Percentiles rank a stretch among this genome's conserved stretches.
phyloP scores from a whole-genome alignment of 352 stramenopile genomes.

The Globisporangium canariense region DNA sequence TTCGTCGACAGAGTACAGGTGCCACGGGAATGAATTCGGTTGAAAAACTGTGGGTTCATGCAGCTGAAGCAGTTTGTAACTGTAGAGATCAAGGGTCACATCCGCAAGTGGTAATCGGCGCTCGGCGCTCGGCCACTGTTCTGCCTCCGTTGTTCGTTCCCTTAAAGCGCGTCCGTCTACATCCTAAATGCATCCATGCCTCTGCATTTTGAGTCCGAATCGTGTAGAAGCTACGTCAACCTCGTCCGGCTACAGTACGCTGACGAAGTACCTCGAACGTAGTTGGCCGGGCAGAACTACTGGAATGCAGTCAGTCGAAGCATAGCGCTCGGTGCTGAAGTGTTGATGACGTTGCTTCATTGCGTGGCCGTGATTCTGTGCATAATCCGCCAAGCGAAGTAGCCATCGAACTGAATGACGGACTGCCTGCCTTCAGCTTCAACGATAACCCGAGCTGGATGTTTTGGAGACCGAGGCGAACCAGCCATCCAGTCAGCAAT shows the following conservation, averaged over 20 bases:
- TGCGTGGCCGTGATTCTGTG: not conserved
- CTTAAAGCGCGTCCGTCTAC: too few species aligned
- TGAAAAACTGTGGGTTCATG: not conserved
- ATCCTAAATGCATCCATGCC: too few species aligned
- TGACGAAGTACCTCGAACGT: not conserved
- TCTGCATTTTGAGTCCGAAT: too few species aligned
- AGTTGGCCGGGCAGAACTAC: not conserved
- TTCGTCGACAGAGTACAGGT: too few species aligned
- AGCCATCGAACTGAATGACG: not conserved
- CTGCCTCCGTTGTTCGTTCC: too few species aligned
- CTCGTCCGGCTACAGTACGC: too few species aligned
- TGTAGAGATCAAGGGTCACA: not conserved
- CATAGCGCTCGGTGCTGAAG: not conserved
- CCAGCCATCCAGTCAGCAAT: not conserved
- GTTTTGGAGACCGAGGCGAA: not conserved
- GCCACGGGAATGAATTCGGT: constrained; percentile 1
- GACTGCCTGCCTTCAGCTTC: not conserved
- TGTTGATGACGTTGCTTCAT: not conserved
- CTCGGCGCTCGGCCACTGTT: too few species aligned
- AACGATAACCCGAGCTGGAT: not conserved
- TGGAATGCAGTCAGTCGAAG: not conserved
- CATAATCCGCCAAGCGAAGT: not conserved
- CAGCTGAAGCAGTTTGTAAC: not conserved
- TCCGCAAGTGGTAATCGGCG: too few species aligned
- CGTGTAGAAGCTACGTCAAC: too few species aligned